Conservation (phyloP, 495 filamentous ascomycete species). For the Glarea lozoyensis region DNA sequence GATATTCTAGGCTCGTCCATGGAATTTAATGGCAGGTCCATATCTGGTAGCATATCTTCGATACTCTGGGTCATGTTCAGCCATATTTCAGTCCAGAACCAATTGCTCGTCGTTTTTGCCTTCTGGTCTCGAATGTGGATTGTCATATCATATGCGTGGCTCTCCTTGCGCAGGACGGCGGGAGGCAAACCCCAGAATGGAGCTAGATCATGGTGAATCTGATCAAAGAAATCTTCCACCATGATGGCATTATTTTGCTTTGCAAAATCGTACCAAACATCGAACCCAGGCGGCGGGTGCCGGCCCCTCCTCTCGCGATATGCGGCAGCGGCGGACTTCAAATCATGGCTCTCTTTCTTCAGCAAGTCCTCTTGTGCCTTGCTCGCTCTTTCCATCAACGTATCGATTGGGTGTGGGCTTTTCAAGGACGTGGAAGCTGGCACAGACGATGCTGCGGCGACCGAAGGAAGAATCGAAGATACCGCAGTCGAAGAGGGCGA, state of each 20-base stretch:
- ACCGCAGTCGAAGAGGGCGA: no score
- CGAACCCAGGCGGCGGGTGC: conserved; percentile 66
- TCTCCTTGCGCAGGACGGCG: conserved; percentile 42
- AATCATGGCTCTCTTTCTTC: conserved; percentile 35
- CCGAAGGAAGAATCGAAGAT: no score
- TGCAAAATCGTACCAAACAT: conserved; percentile 60
- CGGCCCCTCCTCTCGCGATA: conserved; percentile 56
- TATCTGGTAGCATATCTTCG: conserved; percentile 54
- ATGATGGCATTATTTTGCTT: conserved; percentile 47
- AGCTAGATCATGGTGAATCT: conserved; percentile 59
- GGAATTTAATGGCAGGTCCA: conserved; percentile 61
- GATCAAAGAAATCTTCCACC: conserved; percentile 65
- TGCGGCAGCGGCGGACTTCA: conserved; percentile 48
- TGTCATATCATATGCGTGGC: conserved; percentile 46
- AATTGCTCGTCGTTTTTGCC: conserved; percentile 41
- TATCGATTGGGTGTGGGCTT: conserved; percentile 40
- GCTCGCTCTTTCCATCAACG: conserved; percentile 33
- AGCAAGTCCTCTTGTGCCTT: conserved; percentile 29
- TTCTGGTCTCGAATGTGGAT: conserved; percentile 50
- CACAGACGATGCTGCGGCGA: no score
- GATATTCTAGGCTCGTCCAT: conserved; percentile 63
- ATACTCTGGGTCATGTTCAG: conserved; percentile 47
- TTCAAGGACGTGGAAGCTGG: no score
- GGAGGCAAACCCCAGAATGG: conserved; percentile 63
- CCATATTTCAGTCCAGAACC: conserved; percentile 59